These are phyloP conservation scores for Coemansia sp. DNA, from an alignment of 192 early-diverging fungal genomes.

Conservation along the genomic window DNA sequence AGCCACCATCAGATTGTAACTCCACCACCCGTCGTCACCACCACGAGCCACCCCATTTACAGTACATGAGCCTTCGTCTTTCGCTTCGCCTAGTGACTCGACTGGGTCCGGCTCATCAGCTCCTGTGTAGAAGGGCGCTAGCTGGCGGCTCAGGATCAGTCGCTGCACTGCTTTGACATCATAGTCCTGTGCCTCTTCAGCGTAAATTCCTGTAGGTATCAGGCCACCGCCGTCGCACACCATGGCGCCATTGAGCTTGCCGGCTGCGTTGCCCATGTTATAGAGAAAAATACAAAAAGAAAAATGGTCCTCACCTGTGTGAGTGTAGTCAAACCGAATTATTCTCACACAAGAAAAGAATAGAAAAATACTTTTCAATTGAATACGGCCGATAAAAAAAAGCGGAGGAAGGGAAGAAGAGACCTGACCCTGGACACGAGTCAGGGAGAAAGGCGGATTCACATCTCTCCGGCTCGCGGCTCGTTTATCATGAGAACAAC, in stretches of 20 bases:
- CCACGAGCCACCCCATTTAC: neutral
- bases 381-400: too few species aligned
- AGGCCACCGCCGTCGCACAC: conserved; percentile 64
- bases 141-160: conserved; percentile 67
- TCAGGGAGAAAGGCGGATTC: too few species aligned
- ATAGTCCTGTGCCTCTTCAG: conserved; percentile 69
- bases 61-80: neutral
- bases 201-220: conserved; percentile 67
- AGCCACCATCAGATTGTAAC: conserved; percentile 51
- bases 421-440: too few species aligned
- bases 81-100: neutral
- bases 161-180: conserved; percentile 67
- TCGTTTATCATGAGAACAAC: too few species aligned
- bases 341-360: too few species aligned
- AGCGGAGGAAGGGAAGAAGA: too few species aligned
- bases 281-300: neutral
- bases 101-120: conserved; percentile 61
- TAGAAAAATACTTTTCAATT: too few species aligned
- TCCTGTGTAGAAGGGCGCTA: conserved; percentile 89
- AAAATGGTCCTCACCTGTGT: too few species aligned
- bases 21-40: conserved; percentile 51
- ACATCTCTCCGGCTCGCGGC: too few species aligned
- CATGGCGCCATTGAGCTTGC: conserved; percentile 37
- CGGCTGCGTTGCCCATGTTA: conserved; percentile 46
- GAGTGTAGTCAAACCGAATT: too few species aligned